phyloP scores from a whole-genome alignment of 2,329 filamentous ascomycete species.

The Diaporthe longicolla region DNA sequence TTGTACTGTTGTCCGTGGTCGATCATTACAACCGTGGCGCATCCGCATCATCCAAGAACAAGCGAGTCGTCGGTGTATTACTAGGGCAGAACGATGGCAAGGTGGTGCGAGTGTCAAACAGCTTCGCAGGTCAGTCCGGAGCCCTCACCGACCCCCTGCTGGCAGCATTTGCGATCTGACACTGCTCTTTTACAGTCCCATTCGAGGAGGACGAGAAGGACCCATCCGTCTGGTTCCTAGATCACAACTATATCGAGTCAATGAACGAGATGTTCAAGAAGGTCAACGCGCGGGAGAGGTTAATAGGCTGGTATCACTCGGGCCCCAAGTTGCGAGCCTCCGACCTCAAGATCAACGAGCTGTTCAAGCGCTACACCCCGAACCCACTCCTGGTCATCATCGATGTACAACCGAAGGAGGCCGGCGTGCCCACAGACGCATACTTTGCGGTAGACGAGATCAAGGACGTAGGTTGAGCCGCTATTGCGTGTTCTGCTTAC shows the following conservation, averaged over 20 bases:
- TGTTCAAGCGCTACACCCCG: constrained; percentile 99
- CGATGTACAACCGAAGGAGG: constrained; percentile 97
- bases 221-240: constrained; percentile 98
- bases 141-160: constrained; percentile 12
- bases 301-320: constrained; percentile 99
- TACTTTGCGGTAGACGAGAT: constrained; percentile 99
- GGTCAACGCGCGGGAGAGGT: constrained; percentile 98
- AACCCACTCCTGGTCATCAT: constrained; percentile 98
- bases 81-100: constrained; percentile 97
- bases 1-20: constrained; percentile 97
- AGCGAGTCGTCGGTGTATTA: constrained; percentile 93
- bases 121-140: constrained; percentile 84
- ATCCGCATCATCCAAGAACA: constrained; percentile 85
- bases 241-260: constrained; percentile 99
- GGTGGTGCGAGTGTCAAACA: constrained; percentile 97
- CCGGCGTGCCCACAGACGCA: constrained; percentile 96
- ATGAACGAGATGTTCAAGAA: constrained; percentile 99
- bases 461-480: constrained; percentile 82
- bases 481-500: not conserved
- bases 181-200: constrained; percentile 59
- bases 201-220: constrained; percentile 99
- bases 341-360: constrained; percentile 98
- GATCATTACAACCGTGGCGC: constrained; percentile 97
- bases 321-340: constrained; percentile 96
- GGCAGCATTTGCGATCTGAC: constrained; percentile 25